These are phyloP conservation scores for Coniochaeta sp. DNA, from an alignment of 2,329 filamentous ascomycete genomes.

Conservation along the genomic window DNA sequence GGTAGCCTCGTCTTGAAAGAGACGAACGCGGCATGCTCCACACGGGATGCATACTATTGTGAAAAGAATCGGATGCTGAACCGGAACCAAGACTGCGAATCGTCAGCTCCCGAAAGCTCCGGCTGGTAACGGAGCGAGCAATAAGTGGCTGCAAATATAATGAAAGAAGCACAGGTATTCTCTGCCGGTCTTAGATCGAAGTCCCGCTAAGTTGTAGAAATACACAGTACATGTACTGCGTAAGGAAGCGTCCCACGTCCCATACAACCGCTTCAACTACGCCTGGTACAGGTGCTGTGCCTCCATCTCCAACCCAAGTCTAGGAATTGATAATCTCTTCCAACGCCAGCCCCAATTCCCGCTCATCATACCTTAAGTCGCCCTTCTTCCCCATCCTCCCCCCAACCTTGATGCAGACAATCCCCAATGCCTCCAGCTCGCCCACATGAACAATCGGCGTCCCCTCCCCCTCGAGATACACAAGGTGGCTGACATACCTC, in stretches of 20 bases:
- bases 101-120: too few relatives aligned
- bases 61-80: too few relatives aligned
- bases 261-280: background rate
- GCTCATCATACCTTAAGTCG: conserved; percentile 65
- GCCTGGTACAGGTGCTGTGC: background rate
- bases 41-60: too few relatives aligned
- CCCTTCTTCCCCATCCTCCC: conserved; percentile 51
- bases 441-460: conserved; percentile 65
- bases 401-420: conserved; percentile 72
- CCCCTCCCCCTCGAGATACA: conserved; percentile 64
- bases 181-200: too few relatives aligned
- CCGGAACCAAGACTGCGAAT: too few relatives aligned
- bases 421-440: conserved; percentile 57
- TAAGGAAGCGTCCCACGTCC: too few relatives aligned
- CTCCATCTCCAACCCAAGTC: background rate
- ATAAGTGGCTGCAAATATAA: too few relatives aligned
- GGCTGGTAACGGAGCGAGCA: too few relatives aligned
- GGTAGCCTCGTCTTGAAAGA: background rate
- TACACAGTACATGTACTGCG: too few relatives aligned
- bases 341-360: conserved; percentile 65
- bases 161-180: too few relatives aligned
- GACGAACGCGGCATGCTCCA: background rate
- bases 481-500: conserved; percentile 73
- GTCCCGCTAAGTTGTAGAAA: too few relatives aligned
- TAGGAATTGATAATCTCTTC: conserved; percentile 55